phyloP scores from a whole-genome alignment of 2,329 filamentous ascomycete genomes.

The Davidsoniella eucalypti region DNA sequence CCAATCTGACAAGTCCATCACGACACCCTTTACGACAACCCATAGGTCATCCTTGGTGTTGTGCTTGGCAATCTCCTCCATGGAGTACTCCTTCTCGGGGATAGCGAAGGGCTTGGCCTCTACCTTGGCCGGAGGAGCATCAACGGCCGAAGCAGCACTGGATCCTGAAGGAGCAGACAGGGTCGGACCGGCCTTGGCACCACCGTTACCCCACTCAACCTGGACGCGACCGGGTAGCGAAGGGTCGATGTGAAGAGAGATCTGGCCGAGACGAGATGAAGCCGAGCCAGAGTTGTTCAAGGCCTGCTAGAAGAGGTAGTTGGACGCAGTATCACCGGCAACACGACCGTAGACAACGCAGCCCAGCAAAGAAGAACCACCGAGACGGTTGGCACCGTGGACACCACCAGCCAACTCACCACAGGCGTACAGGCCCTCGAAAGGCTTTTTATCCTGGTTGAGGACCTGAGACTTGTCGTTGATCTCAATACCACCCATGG shows the following conservation, averaged over 20 bases:
- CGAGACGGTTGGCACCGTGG: slow-evolving; percentile 95
- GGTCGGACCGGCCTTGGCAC: slow-evolving; percentile 24
- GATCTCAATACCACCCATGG: slow-evolving; percentile 99
- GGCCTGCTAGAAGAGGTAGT: slow-evolving; percentile 89
- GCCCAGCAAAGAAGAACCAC: slow-evolving; percentile 91
- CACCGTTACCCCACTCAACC: slow-evolving; percentile 56
- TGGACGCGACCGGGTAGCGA: slow-evolving; percentile 79
- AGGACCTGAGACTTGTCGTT: slow-evolving; percentile 94
- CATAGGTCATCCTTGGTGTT: slow-evolving; percentile 97
- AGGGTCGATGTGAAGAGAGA: slow-evolving; percentile 94
- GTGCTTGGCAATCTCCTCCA: slow-evolving; percentile 96
- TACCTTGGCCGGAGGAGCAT: slow-evolving; percentile 30
- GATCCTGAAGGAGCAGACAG: slow-evolving; percentile 23
- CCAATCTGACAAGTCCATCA: slow-evolving; percentile 91
- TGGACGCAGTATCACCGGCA: slow-evolving; percentile 84
- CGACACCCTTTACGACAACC: slow-evolving; percentile 97
- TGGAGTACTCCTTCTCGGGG: slow-evolving; percentile 78
- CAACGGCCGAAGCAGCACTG: slow-evolving; percentile 20
- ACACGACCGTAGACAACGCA: slow-evolving; percentile 98
- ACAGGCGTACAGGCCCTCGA: slow-evolving; percentile 90
- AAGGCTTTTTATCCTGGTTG: slow-evolving; percentile 79
- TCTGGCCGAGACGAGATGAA: slow-evolving; percentile 77
- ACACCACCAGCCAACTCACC: slow-evolving; percentile 96
- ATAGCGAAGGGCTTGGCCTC: slow-evolving; percentile 62
- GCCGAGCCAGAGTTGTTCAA: slow-evolving; percentile 51